A percentile compares a stretch with the other conserved stretches of the same genome.
Evolutionary conservation across 176 grass and related monocot genomes (phyloP).

Genomic region (Oryza coarctata): DNA sequence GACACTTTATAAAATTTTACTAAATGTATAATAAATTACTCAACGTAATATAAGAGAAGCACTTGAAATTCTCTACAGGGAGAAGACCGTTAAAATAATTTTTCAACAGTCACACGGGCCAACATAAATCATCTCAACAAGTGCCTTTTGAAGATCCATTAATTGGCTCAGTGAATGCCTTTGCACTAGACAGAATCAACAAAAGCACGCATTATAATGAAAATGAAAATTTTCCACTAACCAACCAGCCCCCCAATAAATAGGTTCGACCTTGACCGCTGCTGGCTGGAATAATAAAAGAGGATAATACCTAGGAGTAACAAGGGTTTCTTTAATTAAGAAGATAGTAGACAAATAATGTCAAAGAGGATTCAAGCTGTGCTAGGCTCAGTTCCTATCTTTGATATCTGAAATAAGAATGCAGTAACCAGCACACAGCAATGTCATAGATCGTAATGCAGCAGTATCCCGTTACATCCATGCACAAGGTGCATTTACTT

Average conservation of each 20-base stretch:
- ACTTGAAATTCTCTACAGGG: neutral
- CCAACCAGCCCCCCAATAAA: neutral
- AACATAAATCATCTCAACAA: neutral
- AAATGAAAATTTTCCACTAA: neutral
- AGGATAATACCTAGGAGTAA: neutral
- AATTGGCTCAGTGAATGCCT: neutral
- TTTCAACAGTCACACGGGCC: neutral
- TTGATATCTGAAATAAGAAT: constrained; percentile 1
- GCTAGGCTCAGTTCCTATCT: neutral
- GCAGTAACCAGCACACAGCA: neutral
- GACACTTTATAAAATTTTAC: neutral
- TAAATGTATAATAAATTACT: neutral
- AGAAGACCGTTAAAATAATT: neutral
- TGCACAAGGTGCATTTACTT: neutral
- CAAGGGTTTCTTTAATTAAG: neutral
- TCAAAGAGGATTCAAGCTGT: neutral
- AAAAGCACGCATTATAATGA: neutral
- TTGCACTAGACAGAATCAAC: neutral
- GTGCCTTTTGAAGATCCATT: neutral
- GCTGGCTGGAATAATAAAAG: neutral
- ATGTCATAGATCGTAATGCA: neutral
- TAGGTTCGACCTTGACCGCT: neutral
- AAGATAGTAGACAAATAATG: neutral
- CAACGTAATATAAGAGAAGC: neutral
- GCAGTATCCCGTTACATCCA: neutral